These are phyloP conservation scores for Persicaria maculosa DNA, from an alignment of 148 eudicot genomes.

Conservation along the genomic window DNA sequence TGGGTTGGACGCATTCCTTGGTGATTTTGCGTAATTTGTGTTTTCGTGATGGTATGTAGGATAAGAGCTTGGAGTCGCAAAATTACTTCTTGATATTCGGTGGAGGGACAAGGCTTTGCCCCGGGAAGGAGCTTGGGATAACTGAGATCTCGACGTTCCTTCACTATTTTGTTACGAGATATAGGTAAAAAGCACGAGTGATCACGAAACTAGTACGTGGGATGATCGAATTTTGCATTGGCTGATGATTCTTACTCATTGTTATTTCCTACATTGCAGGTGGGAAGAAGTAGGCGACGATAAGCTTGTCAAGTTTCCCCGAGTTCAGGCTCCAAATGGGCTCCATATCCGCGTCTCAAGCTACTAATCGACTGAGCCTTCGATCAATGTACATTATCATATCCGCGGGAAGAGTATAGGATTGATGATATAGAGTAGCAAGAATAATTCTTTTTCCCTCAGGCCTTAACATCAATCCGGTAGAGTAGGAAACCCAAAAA, in stretches of 20 bases:
- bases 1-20: background rate
- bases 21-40: background rate
- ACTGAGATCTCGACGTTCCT: slow-evolving; percentile 91
- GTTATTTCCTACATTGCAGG: background rate
- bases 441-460: background rate
- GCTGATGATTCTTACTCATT: background rate
- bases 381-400: background rate
- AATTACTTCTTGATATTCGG: slow-evolving; percentile 74
- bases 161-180: slow-evolving; percentile 84
- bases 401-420: background rate
- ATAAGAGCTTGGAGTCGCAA: slow-evolving; percentile 56
- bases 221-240: no score
- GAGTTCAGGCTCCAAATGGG: slow-evolving; percentile 11
- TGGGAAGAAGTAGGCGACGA: slow-evolving; percentile 14
- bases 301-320: slow-evolving; percentile 14
- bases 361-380: slow-evolving; percentile 1
- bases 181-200: slow-evolving; percentile 34
- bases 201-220: background rate
- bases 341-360: slow-evolving; percentile 12
- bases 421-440: slow-evolving; percentile 11
- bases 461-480: slow-evolving; percentile 1
- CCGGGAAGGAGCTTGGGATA: slow-evolving; percentile 87
- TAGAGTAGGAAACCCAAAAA: slow-evolving; percentile 9
- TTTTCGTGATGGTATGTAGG: slow-evolving; percentile 37
- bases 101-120: slow-evolving; percentile 91